Evolutionary conservation across 2,329 filamentous ascomycete genomes (phyloP), one percentile per base, ranked within the genome.

Genomic region (Elsinoe perseae): DNA sequence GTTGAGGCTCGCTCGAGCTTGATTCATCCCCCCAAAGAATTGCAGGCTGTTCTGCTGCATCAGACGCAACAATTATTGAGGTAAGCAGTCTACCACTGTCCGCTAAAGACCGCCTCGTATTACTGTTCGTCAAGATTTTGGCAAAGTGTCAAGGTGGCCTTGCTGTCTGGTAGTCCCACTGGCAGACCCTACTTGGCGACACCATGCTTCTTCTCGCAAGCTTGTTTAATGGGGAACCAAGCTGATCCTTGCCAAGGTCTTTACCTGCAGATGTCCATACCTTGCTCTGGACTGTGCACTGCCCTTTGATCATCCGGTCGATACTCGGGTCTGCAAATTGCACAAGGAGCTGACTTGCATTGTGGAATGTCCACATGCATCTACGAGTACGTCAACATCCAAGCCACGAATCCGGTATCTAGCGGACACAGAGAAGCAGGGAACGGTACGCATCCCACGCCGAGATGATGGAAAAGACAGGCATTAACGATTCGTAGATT

Each of bases 301-400:
- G 40, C 40, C 40, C 20, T 44, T 44, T 44, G 40, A 44, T 44
- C 23, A 44, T 23, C 40, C 18, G 40, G 21, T 12, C 40, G n/a
- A 44, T 44, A 25, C 40, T 44, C 40, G 20, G 40, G 20, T 44
- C 10, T 44, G 8, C 40, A 44, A n/a, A 23, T 23, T 44, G 20
- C 20, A 44, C 40, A 25, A 25, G 40, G n/a, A 6, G n/a, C 32
- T 4, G 12, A 14, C 3, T 36, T 5, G 40, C 20, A 44, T n/a
- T 12, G 23, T 12, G 9, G 40, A 44, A 44, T 44, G 40, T 21
- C 18, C 44, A 50, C 44, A 9, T 50, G 27, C 44, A 50, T 50
- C n/a, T 20, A 52, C 48, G 48, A 38, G 48, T 52, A 52, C 48
- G 48, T 52, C 48, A 52, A 52, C 23, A 34, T 23, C 48, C 25